Evolutionary conservation across 1,284 basidiomycete species (phyloP), one percentile per base, ranked within the genome.

Genomic region (Rhodotorula sp.): DNA sequence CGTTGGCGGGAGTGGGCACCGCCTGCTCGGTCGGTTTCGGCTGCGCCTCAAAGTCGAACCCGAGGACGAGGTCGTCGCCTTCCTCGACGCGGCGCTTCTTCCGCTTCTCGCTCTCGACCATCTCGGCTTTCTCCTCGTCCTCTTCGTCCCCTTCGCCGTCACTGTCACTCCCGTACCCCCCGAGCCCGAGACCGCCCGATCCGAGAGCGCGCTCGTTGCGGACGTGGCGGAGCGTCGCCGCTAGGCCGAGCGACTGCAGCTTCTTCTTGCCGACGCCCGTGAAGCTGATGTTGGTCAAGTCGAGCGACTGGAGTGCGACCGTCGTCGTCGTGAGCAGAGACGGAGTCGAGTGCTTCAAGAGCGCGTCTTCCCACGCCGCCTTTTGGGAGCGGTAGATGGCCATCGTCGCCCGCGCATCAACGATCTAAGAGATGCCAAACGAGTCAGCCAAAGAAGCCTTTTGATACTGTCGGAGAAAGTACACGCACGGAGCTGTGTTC

Each of bases 341-440:
- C 1, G 74, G 68, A 5, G 64, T 62, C 15, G 64, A 66, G 63
- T 70, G 67, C 28, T 67, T 75, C 5, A 71, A 58, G 38, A 84
- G 75, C 26, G 81, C 80, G 60, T 82, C 81, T 69, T 98, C 94
- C 93, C 93, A 98, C 64, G 87, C 86, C 69, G 87, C 87, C 78
- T 91, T 90, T 80, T 95, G 86, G n/a, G 95, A 80, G 12, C 93
- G 85, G 81, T 92, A 99, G 34, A 98, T 83, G 0, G 93, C 95
- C 93, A 99, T 98, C 0, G 95, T 93, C 0, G 95, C 94, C 60
- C 93, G 85, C 2, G 95, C 95, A 80, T 99, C 95, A 34, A 89
- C 92, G 12, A 95, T 87, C 93, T 95, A 75, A 50, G 43, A 45
- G 15, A 38, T 28, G 57, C 8, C 12, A 52, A 23, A 52, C 21